Conservation (phyloP, 2,329 filamentous ascomycete genomes). For the Exophiala spinifera region DNA sequence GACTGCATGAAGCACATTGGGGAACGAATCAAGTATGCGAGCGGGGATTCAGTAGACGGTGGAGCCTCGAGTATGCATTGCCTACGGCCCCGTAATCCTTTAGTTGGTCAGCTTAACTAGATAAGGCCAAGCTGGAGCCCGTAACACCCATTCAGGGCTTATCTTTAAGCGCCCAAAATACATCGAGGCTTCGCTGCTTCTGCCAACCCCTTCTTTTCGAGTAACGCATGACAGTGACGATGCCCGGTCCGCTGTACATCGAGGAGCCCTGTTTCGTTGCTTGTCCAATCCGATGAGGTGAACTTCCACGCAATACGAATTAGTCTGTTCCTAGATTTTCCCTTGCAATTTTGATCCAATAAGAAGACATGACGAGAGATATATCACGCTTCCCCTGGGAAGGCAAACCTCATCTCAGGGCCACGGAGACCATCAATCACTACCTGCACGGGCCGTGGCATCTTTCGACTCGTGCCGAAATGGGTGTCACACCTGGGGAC, state of each 20-base stretch:
- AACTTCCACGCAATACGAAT: background rate
- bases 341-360: background rate
- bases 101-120: slow-evolving; percentile 10
- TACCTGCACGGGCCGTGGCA: slow-evolving; percentile 1
- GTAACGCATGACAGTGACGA: slow-evolving; percentile 5
- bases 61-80: slow-evolving; percentile 1
- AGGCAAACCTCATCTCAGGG: background rate
- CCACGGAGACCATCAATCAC: background rate
- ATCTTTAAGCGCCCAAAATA: slow-evolving; percentile 17
- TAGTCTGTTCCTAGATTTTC: background rate
- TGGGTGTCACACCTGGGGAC: background rate
- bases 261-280: background rate
- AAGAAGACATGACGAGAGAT: background rate
- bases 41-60: background rate
- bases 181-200: slow-evolving; percentile 1
- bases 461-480: background rate
- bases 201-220: slow-evolving; percentile 2
- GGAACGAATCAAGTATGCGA: slow-evolving; percentile 16
- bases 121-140: slow-evolving; percentile 3
- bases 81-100: slow-evolving; percentile 4
- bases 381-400: background rate
- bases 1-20: slow-evolving; percentile 22
- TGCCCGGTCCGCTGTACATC: background rate
- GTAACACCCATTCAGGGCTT: slow-evolving; percentile 10
- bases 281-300: background rate